Evolutionary conservation across 108 stramenopile genomes (phyloP), one percentile per base, ranked within the genome.

Genomic region (Nitzschia sp.): DNA sequence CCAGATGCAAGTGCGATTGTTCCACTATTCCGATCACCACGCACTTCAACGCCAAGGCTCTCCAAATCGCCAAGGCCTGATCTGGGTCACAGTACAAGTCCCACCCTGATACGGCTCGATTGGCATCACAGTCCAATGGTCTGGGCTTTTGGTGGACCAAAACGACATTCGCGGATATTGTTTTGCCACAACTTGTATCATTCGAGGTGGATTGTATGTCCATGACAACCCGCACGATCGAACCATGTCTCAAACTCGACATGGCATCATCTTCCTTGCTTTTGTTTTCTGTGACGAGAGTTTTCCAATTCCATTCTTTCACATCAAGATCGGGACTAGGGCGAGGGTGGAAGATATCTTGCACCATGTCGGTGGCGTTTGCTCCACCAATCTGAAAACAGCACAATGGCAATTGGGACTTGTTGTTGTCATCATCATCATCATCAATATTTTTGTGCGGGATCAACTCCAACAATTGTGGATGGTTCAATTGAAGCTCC

Each of bases 21-120:
- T 94, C 92, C 22, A 63, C 77, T 13, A 91, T 44, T n/a, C 92
- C 89, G 69, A 94, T 89, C 1, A 87, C 73, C 56, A 79, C 82
- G 58, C 73, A 68, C 1, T 22, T 64, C 23, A 23, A 84, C 3
- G 78, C 69, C 45, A 91, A 57, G 8, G 68, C 53, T 36, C 79
- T 56, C 72, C 86, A 90, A 25, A 90, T n/a, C 2, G 74, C 31
- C 23, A 61, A 50, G 32, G 82, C 76, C 48, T 75, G 59, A 0
- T 36, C 54, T 22, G 78, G 77, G 2, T 66, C 52, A 56, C 89
- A 90, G 19, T 84, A 34, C 34, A 90, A 72, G 23, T 88, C 86
- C 86, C 86, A 90, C 28, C 89, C 89, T 15, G 78, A 80, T 35
- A 78, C 35, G 35, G 78, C 80, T 11, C 63, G 31, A 58, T 90